Percentiles rank a stretch among this genome's conserved stretches.
phyloP scores from a whole-genome alignment of 768 basidiomycete species.

The Lactarius indigo region DNA sequence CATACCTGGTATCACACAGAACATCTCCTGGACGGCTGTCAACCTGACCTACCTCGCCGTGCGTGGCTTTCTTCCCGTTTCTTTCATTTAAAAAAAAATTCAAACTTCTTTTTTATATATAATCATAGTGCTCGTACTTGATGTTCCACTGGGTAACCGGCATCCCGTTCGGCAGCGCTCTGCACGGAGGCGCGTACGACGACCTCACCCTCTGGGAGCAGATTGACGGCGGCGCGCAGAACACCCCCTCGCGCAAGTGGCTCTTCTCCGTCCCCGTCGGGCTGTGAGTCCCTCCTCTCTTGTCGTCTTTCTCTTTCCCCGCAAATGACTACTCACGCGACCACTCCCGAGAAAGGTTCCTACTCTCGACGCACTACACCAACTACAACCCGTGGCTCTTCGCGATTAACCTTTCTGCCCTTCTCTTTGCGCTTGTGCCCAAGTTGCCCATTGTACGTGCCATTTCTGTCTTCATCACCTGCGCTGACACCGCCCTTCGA shows the following conservation, averaged over 20 bases:
- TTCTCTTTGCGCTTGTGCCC: slow-evolving; percentile 81
- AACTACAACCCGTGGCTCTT: slow-evolving; percentile 95
- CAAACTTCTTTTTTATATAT: neutral
- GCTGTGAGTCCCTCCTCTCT: slow-evolving; percentile 54
- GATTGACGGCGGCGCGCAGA: slow-evolving; percentile 97
- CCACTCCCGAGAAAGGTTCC: slow-evolving; percentile 55
- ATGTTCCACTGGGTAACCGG: slow-evolving; percentile 99
- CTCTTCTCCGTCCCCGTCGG: slow-evolving; percentile 83
- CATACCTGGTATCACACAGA: slow-evolving; percentile 89
- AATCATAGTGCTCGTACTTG: slow-evolving; percentile 61
- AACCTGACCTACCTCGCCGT: slow-evolving; percentile 90
- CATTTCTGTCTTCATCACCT: neutral
- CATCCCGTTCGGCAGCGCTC: slow-evolving; percentile 86
- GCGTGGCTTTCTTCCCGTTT: slow-evolving; percentile 34
- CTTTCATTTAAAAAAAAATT: neutral
- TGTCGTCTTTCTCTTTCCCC: neutral
- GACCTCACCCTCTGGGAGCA: slow-evolving; percentile 99
- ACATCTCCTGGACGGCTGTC: slow-evolving; percentile 93
- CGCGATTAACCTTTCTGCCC: slow-evolving; percentile 80
- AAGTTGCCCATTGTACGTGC: slow-evolving; percentile 86
- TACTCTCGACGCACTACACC: slow-evolving; percentile 97
- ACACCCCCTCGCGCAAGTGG: slow-evolving; percentile 99
- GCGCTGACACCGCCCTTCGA: neutral
- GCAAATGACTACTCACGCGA: slow-evolving; percentile 20
- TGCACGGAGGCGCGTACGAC: slow-evolving; percentile 92